Evolutionary conservation across 306 rosid species (phyloP).

Genomic region (Trifolium repens): DNA sequence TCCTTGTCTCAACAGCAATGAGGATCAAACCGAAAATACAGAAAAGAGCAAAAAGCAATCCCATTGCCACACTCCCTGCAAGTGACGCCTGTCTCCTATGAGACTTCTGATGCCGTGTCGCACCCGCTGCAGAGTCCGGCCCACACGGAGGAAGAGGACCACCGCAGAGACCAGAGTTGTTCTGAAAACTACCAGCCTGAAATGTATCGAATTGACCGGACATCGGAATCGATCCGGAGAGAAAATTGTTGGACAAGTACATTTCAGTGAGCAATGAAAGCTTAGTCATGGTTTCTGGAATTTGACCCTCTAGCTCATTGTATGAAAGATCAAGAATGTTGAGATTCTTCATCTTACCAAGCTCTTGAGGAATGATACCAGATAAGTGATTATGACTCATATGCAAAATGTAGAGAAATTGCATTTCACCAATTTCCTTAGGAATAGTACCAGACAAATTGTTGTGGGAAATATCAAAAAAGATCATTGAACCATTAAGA

Average conservation of each 20-base stretch:
- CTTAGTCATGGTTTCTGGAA: slow-evolving; percentile 64
- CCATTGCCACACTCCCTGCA: slow-evolving; percentile 90
- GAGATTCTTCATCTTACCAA: slow-evolving; percentile 62
- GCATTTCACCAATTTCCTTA: slow-evolving; percentile 72
- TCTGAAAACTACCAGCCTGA: slow-evolving; percentile 55
- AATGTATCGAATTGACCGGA: slow-evolving; percentile 81
- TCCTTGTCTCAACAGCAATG: slow-evolving; percentile 69
- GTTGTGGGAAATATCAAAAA: slow-evolving; percentile 84
- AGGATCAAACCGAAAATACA: slow-evolving; percentile 81
- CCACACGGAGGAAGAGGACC: slow-evolving; percentile 72
- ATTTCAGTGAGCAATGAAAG: slow-evolving; percentile 75
- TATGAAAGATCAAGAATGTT: slow-evolving; percentile 92
- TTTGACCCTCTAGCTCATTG: slow-evolving; percentile 68
- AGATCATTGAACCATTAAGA: slow-evolving; percentile 82
- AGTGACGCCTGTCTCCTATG: slow-evolving; percentile 74
- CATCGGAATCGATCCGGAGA: slow-evolving; percentile 71
- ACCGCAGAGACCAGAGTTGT: slow-evolving; percentile 90
- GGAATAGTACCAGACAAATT: slow-evolving; percentile 77
- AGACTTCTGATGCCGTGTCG: slow-evolving; percentile 55
- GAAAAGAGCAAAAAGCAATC: slow-evolving; percentile 78
- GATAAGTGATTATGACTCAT: slow-evolving; percentile 78
- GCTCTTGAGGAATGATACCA: slow-evolving; percentile 78
- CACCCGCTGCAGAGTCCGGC: slow-evolving; percentile 14
- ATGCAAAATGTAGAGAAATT: slow-evolving; percentile 69
- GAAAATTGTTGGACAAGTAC: slow-evolving; percentile 72